A percentile compares a stretch with the other conserved stretches of the same genome.
These are phyloP conservation scores for Tuber indicum DNA, from an alignment of 495 filamentous ascomycete species.

Conservation along the genomic window DNA sequence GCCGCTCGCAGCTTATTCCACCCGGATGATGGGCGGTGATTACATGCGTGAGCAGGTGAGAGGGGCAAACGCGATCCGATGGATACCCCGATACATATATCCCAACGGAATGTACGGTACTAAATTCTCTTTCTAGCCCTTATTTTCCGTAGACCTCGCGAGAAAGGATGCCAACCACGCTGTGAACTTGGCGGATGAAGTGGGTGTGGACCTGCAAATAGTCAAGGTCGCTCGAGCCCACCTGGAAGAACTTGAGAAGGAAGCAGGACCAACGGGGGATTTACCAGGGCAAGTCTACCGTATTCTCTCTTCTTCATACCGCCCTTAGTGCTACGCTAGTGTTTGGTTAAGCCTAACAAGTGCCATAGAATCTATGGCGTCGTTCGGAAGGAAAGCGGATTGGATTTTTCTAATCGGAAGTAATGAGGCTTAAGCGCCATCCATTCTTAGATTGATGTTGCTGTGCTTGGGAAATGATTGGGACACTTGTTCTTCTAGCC, in stretches of 20 bases:
- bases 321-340: background rate
- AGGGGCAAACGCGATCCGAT: conserved; percentile 42
- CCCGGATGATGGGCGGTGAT: conserved; percentile 66
- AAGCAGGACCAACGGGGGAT: conserved; percentile 70
- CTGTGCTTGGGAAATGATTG: background rate
- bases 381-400: conserved; percentile 27
- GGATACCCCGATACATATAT: conserved; percentile 42
- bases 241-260: conserved; percentile 61
- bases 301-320: background rate
- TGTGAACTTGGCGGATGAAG: conserved; percentile 55
- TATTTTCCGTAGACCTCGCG: conserved; percentile 82
- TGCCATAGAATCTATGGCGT: conserved; percentile 16
- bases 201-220: conserved; percentile 58
- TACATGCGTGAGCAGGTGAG: conserved; percentile 56
- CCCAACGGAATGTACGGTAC: background rate
- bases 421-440: background rate
- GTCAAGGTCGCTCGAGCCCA: conserved; percentile 63
- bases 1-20: conserved; percentile 62
- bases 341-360: background rate
- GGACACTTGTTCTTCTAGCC: background rate
- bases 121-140: conserved; percentile 46
- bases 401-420: conserved; percentile 22
- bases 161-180: conserved; percentile 81
- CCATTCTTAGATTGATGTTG: background rate
- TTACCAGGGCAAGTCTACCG: conserved; percentile 51